These are phyloP conservation scores for Angophora floribunda DNA, from an alignment of 345 rosid species.

Conservation along the genomic window DNA sequence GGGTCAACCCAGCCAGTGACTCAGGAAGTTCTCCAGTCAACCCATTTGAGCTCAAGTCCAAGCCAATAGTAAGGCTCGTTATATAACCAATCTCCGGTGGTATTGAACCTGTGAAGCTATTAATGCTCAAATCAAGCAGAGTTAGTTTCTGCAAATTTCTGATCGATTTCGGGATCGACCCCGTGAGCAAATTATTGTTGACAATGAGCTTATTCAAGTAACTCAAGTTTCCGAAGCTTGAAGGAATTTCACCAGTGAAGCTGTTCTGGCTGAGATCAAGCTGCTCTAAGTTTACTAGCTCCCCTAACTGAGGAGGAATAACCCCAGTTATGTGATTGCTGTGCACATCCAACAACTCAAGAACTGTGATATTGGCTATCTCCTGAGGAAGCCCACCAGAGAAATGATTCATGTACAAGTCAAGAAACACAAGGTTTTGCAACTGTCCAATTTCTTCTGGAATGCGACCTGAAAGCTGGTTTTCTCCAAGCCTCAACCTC, in stretches of 20 bases:
- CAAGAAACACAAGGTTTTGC: conserved; percentile 90
- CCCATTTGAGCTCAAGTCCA: conserved; percentile 69
- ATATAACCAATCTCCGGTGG: conserved; percentile 71
- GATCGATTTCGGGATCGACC: conserved; percentile 61
- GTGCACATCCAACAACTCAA: conserved; percentile 84
- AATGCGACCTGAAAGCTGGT: conserved; percentile 79
- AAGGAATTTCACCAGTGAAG: conserved; percentile 62
- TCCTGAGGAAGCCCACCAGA: conserved; percentile 67
- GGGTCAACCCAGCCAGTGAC: conserved; percentile 62
- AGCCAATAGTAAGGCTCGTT: conserved; percentile 71
- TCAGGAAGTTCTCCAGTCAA: conserved; percentile 64
- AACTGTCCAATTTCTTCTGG: conserved; percentile 80
- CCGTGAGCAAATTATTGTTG: conserved; percentile 71
- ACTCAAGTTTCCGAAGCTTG: conserved; percentile 80
- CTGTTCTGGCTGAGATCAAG: conserved; percentile 92
- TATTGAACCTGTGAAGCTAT: conserved; percentile 60
- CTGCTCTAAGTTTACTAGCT: conserved; percentile 93
- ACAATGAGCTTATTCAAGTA: conserved; percentile 92
- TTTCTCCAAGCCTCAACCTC: conserved; percentile 88
- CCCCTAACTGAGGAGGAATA: conserved; percentile 72
- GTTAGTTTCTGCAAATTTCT: conserved; percentile 65
- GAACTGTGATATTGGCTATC: conserved; percentile 70
- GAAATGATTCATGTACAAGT: conserved; percentile 82
- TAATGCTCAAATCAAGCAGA: conserved; percentile 78
- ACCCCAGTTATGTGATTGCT: conserved; percentile 74